Evolutionary conservation across 306 rosid species (phyloP), one percentile per base, ranked within the genome.

Genomic region (Cicer chorassanicum): DNA sequence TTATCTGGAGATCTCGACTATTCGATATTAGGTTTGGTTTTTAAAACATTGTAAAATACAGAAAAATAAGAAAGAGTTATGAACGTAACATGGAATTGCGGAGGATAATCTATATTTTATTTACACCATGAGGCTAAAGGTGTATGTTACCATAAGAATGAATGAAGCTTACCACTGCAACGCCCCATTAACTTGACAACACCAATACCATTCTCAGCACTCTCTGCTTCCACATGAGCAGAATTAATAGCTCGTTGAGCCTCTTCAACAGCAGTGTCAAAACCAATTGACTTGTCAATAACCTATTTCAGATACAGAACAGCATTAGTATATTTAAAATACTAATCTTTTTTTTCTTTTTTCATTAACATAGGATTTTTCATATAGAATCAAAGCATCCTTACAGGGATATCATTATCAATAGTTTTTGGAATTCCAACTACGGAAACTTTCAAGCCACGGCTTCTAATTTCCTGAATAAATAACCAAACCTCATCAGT

Each of bases 351-450:
- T 3, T 71, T 36, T 53, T 18, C 10, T 6, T 24, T 41, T 42
- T 55, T 61, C 8, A 55, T 45, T 34, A 5, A 7, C 8, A 14
- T 15, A 39, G 72, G 0, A 73, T 21, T 38, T 64, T 19, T 18
- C 50, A 64, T 78, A 36, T 68, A 36, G 18, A 67, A 61, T 61
- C 38, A 42, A 44, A 53, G 39, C 40, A 44, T 53, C 55, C 65
- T 62, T 87, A 94, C 98, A 14, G 95, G 97, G 72, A 94, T 91
- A 74, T 94, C 98, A 40, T 91, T 94, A 80, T 94, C 98, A n/a
- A 94, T 94, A 68, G 98, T 94, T 80, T 94, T 94, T 9, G 98
- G 98, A 84, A 94, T 90, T 74, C 98, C 98, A 12, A 83, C 94
- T 18, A 94, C 89, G 1, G 79, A 81, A 40, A 94, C 98, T 87